Percentiles rank a stretch among this genome's conserved stretches.
Evolutionary conservation across 139 green algal species (phyloP).

Genomic region (Auxenochlorella pyrenoidosa): DNA sequence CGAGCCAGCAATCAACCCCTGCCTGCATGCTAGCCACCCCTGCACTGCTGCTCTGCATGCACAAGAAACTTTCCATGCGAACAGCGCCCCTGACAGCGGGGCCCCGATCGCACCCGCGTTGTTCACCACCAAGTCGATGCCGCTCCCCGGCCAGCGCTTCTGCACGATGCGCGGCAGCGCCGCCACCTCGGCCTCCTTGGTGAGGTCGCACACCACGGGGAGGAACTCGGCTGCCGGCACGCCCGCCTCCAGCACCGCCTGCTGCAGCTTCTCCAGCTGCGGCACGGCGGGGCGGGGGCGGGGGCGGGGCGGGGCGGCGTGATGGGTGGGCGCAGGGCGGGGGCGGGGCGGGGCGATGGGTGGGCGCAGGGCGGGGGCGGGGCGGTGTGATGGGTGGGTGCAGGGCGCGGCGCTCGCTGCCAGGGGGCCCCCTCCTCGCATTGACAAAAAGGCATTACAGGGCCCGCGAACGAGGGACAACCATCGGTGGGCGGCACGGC

Average conservation of each 20-base stretch:
- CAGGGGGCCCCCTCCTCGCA: too few relatives aligned
- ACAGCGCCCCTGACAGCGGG: too few relatives aligned
- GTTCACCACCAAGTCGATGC: conserved; percentile 82
- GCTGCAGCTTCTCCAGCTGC: conserved; percentile 81
- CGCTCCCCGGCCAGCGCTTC: conserved; percentile 73
- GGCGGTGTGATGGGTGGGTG: too few relatives aligned
- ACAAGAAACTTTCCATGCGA: too few relatives aligned
- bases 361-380: neutral
- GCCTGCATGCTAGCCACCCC: too few relatives aligned
- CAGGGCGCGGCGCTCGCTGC: too few relatives aligned
- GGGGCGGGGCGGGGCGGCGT: neutral
- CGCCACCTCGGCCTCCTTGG: conserved; percentile 62
- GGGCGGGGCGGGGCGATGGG: neutral
- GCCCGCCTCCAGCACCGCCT: conserved; percentile 59
- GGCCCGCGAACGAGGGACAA: too few relatives aligned
- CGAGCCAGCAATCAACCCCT: too few relatives aligned
- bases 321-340: neutral
- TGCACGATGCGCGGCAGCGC: conserved; percentile 78
- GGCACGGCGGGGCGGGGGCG: too few relatives aligned
- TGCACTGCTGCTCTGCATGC: too few relatives aligned
- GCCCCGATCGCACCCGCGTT: neutral
- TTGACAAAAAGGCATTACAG: too few relatives aligned
- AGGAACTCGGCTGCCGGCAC: conserved; percentile 77
- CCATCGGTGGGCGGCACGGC: too few relatives aligned
- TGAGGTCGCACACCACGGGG: conserved; percentile 87